Evolutionary conservation across 2,329 filamentous ascomycete genomes (phyloP).

Genomic region (Cryphonectria parasitica): DNA sequence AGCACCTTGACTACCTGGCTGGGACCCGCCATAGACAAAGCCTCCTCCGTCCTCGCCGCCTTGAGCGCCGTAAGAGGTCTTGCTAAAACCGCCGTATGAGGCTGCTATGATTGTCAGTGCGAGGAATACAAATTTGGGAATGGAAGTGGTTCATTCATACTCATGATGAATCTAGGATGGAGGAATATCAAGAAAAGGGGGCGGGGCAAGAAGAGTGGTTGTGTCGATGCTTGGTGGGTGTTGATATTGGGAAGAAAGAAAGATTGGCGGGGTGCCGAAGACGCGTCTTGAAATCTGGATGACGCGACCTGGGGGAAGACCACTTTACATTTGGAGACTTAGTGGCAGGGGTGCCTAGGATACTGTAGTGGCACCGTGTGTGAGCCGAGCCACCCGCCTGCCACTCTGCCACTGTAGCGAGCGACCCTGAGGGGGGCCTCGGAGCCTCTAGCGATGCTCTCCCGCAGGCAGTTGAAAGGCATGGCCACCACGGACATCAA

Average conservation of each 20-base stretch:
- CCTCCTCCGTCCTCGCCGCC: slow-evolving; percentile 65
- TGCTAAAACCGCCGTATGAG: slow-evolving; percentile 55
- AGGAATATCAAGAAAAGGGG: not conserved
- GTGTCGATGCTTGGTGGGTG: slow-evolving; percentile 8
- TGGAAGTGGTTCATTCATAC: slow-evolving; percentile 7
- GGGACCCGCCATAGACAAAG: slow-evolving; percentile 63
- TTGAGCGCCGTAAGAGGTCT: slow-evolving; percentile 55
- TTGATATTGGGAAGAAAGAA: slow-evolving; percentile 8
- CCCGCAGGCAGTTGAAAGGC: not conserved
- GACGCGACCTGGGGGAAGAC: slow-evolving; percentile 28
- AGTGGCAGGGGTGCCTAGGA: slow-evolving; percentile 2
- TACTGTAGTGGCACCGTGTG: not conserved
- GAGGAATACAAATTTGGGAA: not conserved
- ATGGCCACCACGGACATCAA: not conserved
- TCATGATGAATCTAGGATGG: slow-evolving; percentile 17
- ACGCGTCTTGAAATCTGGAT: slow-evolving; percentile 24
- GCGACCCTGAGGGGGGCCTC: not conserved
- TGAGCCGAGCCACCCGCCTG: not conserved
- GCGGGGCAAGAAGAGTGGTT: not conserved
- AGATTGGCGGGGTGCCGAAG: slow-evolving; percentile 20
- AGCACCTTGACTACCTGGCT: slow-evolving; percentile 57
- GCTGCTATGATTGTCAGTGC: slow-evolving; percentile 36
- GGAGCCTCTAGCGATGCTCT: not conserved
- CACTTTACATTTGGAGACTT: slow-evolving; percentile 25
- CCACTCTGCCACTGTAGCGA: not conserved